Percentiles rank a stretch among this genome's conserved stretches.
These are phyloP conservation scores for Sphagnum fallax DNA, from an alignment of 228 moss, liverwort and hornwort genomes.

Conservation along the genomic window DNA sequence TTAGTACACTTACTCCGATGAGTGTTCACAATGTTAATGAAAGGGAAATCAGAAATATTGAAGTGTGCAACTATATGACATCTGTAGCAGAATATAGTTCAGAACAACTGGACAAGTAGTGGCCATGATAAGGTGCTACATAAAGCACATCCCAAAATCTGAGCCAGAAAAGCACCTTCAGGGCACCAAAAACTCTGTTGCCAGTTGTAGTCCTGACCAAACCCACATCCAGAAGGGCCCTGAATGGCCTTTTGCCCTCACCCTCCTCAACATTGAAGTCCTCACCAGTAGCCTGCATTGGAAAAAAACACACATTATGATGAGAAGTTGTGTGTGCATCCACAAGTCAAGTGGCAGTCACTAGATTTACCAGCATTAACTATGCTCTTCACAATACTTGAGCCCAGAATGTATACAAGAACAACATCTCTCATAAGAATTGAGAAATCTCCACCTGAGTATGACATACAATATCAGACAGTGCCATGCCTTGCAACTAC, in stretches of 20 bases:
- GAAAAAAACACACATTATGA: neutral
- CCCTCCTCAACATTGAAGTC: slow-evolving; percentile 65
- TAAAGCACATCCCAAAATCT: no score
- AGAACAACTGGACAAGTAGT: neutral
- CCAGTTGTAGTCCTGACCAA: slow-evolving; percentile 61
- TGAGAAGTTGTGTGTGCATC: neutral
- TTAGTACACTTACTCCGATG: no score
- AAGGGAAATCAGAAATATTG: neutral
- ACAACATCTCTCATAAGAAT: no score
- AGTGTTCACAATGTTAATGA: no score
- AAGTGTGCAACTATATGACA: neutral
- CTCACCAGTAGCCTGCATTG: slow-evolving; percentile 44
- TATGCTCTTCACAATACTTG: neutral
- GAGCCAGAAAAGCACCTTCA: slow-evolving; percentile 24
- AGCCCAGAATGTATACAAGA: neutral
- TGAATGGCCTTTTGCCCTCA: slow-evolving; percentile 61
- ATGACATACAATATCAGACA: no score
- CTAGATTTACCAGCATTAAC: neutral
- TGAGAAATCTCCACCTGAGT: neutral
- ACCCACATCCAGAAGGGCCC: slow-evolving; percentile 61
- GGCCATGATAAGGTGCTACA: no score
- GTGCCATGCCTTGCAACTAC: neutral
- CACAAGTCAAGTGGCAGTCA: neutral
- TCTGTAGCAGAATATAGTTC: neutral
- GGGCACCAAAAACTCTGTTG: slow-evolving; percentile 69